These are phyloP conservation scores for Leccinum incarnatum DNA, from an alignment of 768 basidiomycete genomes.

Conservation along the genomic window DNA sequence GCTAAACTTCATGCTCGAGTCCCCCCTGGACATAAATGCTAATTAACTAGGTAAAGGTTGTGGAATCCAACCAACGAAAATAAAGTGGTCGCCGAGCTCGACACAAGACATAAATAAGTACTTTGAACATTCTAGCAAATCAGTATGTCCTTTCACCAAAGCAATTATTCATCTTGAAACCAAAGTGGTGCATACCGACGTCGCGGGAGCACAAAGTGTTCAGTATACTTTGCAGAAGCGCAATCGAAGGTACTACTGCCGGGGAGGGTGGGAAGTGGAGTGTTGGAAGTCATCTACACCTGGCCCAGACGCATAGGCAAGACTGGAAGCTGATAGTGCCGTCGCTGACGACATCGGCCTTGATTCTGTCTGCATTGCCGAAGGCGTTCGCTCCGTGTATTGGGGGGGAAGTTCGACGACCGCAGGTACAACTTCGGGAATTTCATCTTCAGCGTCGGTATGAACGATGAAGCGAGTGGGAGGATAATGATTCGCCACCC, in stretches of 20 bases:
- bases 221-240: neutral
- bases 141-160: neutral
- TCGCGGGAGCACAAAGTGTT: neutral
- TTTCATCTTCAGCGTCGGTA: constrained; percentile 61
- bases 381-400: constrained; percentile 51
- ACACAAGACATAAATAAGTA: constrained; percentile 12
- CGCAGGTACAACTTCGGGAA: constrained; percentile 45
- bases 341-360: constrained; percentile 17
- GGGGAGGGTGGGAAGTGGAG: constrained; percentile 9
- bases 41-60: neutral
- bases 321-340: constrained; percentile 3
- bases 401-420: constrained; percentile 75
- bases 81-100: constrained; percentile 2
- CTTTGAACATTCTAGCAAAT: constrained; percentile 2
- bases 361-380: neutral
- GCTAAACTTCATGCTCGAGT: neutral
- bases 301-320: constrained; percentile 14
- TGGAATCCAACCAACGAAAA: constrained; percentile 3
- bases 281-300: constrained; percentile 3
- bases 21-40: neutral
- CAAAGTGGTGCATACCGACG: neutral
- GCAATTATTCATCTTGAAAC: neutral
- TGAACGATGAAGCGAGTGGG: constrained; percentile 63
- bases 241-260: constrained; percentile 4
- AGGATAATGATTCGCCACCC: constrained; percentile 36